Base-by-base conservation (phyloP, 768 basidiomycete species). In the Pisolithus microcarpus region DNA sequence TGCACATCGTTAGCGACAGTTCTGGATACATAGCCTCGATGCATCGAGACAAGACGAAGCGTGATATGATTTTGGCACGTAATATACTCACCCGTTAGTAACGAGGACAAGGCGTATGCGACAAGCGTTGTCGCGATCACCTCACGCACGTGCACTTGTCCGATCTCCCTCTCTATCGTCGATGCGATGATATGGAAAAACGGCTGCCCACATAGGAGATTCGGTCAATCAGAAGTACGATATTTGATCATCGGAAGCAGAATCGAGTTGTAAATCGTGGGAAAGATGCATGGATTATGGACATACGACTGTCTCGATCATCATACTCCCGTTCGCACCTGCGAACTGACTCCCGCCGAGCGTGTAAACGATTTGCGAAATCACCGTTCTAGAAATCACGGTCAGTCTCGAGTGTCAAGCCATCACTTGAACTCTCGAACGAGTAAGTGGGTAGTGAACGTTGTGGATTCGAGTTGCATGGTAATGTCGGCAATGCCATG, bases 271-370 rank as follows among this genome's bases (percentile, higher is more conserved):
- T 11, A 34, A 34, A 34, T 34, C 4, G 13, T 34, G 34, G 11
- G 34, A 34, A 34, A 30, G 30, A 30, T 30, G 30, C 30, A 30
- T 30, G 30, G 34, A 4, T 13, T 34, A 15, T 46, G 47, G 46
- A 78, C 85, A 40, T 64, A 91, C 88, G 57, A 97, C 93, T 10
- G 94, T 91, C 69, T 98, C 95, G 55, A 99, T 97, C 92, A 97
- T 96, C 92, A 94, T 92, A 56, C 88, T 91, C 6, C 89, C 91
- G 67, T 91, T 93, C 2, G 86, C 91, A 46, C 89, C 90, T 8
- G 82, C 82, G 65, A 99, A 96, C 21, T 83, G 84, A 57, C 87
- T 92, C 4, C 89, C 95, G 5, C 92, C 94, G 8, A 84, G 66
- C 1, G 87, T 85, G 66, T 91, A 97, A 0, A 86, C 79, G 21